Percentiles rank a stretch among this genome's conserved stretches.
Evolutionary conservation across 2,329 filamentous ascomycete genomes (phyloP).

Genomic region (Neonectria coccinea): DNA sequence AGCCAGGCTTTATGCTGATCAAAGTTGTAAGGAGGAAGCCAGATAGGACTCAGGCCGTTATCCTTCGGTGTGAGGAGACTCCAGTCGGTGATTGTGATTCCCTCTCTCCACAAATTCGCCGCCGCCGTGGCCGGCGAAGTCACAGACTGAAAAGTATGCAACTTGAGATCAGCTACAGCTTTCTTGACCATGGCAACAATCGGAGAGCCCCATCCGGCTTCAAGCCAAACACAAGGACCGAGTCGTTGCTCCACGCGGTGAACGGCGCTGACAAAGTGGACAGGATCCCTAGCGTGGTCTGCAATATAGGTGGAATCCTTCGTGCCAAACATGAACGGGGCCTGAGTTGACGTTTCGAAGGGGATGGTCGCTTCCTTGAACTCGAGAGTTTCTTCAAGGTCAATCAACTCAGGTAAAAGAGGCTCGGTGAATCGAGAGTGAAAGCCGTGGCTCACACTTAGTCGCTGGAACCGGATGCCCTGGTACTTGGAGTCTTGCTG

Average conservation of each 20-base stretch:
- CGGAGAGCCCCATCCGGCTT: constrained; percentile 31
- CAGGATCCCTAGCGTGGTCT: constrained; percentile 31
- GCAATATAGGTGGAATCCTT: constrained; percentile 20
- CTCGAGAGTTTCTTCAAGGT: constrained; percentile 15
- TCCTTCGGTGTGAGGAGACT: constrained; percentile 30
- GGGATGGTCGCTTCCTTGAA: constrained; percentile 28
- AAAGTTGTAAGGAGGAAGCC: constrained; percentile 37
- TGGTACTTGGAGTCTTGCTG: constrained; percentile 21
- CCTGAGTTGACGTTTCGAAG: constrained; percentile 28
- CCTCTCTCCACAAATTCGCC: constrained; percentile 31
- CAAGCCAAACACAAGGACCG: constrained; percentile 31
- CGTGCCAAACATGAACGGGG: not conserved
- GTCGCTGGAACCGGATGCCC: constrained; percentile 25
- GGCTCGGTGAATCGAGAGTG: constrained; percentile 33
- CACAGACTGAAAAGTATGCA: constrained; percentile 28
- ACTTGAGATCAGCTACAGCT: constrained; percentile 20
- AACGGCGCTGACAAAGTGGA: constrained; percentile 31
- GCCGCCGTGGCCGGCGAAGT: constrained; percentile 13
- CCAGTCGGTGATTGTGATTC: constrained; percentile 28
- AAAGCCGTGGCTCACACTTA: constrained; percentile 33
- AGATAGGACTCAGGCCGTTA: constrained; percentile 19
- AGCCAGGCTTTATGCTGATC: constrained; percentile 34
- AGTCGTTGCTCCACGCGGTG: constrained; percentile 24
- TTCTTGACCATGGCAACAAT: constrained; percentile 33
- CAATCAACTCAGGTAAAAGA: constrained; percentile 18